Evolutionary conservation across 2,329 filamentous ascomycete species (phyloP), one percentile per base, ranked within the genome.

Genomic region (Saccharata proteae): DNA sequence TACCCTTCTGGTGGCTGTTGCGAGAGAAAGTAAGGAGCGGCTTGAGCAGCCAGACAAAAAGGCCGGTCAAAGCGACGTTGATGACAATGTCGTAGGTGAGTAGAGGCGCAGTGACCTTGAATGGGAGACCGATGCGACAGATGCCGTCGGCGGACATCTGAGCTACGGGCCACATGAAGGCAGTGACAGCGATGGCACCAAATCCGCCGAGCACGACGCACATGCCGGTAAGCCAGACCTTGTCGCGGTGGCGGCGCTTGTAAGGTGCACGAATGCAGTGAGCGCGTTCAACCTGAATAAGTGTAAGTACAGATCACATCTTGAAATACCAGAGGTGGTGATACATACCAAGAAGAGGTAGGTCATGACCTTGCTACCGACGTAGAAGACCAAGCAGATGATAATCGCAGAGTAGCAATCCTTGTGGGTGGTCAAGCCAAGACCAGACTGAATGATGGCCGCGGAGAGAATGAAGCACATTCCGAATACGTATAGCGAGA

Each of bases 71-170:
- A n/a, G 46, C 41, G 6, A 51, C 31, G 26, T 59, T 61, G 41
- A 60, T 49, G 16, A 46, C 7, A 10, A 58, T 41, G 32, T 61
- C 57, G 38, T 52, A 59, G 6, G 43, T 36, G 5, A 61, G 40
- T 6, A 62, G 38, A 0, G 57, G 47, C 11, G 59, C 43, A 1
- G 51, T 50, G 6, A 54, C 48, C 16, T 46, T 49, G 11, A 43
- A 39, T 4, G 54, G 56, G 3, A 61, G 36, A 3, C 59, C 58
- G 10, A 62, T 59, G 1, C 51, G 46, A 35, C 58, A 62, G 27
- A 42, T 46, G 3, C 49, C 46, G 26, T 58, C 52, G 1, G 26
- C 11, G 1, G 46, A 49, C 3, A 62, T 29, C 3, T 48, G 39
- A 1, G 48, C 43, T 6, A 57, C 38, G 1, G 56, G 57, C 20